Conservation (phyloP, 106 monocot genomes). For the Acanthochlamys bracteata region DNA sequence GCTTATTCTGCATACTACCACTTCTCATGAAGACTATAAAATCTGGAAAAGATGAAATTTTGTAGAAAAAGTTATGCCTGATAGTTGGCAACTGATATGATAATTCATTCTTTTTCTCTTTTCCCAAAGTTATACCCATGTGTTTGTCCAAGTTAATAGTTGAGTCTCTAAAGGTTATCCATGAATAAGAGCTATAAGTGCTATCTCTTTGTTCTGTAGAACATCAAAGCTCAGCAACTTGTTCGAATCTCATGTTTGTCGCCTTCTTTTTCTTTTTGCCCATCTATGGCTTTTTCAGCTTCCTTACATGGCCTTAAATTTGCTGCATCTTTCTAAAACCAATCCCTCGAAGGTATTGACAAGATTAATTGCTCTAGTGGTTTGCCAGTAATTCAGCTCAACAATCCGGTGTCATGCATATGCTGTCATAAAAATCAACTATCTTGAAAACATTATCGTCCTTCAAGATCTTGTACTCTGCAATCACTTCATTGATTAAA, state of each 20-base stretch:
- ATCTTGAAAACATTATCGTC: neutral
- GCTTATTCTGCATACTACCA: too few species aligned
- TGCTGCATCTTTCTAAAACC: neutral
- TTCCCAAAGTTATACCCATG: too few species aligned
- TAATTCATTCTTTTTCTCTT: too few species aligned
- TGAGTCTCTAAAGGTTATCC: too few species aligned
- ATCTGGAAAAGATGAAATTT: too few species aligned
- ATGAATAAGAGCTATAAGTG: too few species aligned
- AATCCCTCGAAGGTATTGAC: neutral
- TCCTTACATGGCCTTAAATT: neutral
- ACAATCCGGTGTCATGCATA: neutral
- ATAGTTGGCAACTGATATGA: too few species aligned
- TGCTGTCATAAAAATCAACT: neutral
- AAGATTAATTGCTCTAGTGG: neutral
- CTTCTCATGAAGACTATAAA: too few species aligned
- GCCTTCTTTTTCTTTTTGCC: neutral
- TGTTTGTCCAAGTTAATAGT: too few species aligned
- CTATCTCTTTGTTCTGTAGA: too few species aligned
- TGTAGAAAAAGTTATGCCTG: too few species aligned
- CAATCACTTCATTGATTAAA: neutral
- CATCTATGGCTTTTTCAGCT: neutral
- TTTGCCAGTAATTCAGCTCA: neutral
- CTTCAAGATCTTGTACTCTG: neutral
- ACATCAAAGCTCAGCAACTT: too few species aligned
- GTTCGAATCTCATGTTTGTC: neutral